Conservation (phyloP, 805 yeast species). For the Metschnikowia henanensis region DNA sequence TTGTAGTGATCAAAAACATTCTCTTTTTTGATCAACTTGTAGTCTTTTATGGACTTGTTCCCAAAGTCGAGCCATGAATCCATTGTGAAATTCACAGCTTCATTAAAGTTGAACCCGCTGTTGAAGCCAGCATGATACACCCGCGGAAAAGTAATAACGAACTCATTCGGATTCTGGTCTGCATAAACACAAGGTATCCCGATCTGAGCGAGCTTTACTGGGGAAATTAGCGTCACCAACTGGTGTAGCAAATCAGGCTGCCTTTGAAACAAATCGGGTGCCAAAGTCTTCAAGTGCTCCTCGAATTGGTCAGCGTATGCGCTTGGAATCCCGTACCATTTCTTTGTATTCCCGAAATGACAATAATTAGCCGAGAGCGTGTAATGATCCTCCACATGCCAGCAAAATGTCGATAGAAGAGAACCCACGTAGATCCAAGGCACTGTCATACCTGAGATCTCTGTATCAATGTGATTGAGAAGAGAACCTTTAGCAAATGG, state of each 20-base stretch:
- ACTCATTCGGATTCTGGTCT: slow-evolving; percentile 68
- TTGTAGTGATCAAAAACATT: slow-evolving; percentile 54
- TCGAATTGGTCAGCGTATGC: slow-evolving; percentile 64
- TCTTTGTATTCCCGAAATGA: slow-evolving; percentile 84
- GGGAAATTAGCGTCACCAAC: slow-evolving; percentile 76
- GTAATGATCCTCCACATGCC: slow-evolving; percentile 97
- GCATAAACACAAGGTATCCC: slow-evolving; percentile 52
- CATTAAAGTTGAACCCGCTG: slow-evolving; percentile 46
- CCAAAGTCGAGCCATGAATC: slow-evolving; percentile 71
- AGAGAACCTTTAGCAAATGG: slow-evolving; percentile 72
- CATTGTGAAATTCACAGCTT: slow-evolving; percentile 60
- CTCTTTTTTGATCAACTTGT: slow-evolving; percentile 38
- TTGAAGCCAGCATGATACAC: slow-evolving; percentile 49
- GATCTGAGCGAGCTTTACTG: slow-evolving; percentile 49
- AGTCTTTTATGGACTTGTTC: slow-evolving; percentile 30
- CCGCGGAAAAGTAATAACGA: slow-evolving; percentile 42
- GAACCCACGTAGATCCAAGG: slow-evolving; percentile 97
- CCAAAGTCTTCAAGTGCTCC: slow-evolving; percentile 52
- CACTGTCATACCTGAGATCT: slow-evolving; percentile 89
- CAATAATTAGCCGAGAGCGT: slow-evolving; percentile 91
- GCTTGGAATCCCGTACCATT: slow-evolving; percentile 93
- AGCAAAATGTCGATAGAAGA: slow-evolving; percentile 86
- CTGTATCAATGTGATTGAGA: slow-evolving; percentile 60
- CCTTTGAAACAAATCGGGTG: slow-evolving; percentile 80
- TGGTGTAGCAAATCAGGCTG: slow-evolving; percentile 92